Conservation (phyloP, 1,139 yeast species). For the Sugiyamaella paludigena region DNA sequence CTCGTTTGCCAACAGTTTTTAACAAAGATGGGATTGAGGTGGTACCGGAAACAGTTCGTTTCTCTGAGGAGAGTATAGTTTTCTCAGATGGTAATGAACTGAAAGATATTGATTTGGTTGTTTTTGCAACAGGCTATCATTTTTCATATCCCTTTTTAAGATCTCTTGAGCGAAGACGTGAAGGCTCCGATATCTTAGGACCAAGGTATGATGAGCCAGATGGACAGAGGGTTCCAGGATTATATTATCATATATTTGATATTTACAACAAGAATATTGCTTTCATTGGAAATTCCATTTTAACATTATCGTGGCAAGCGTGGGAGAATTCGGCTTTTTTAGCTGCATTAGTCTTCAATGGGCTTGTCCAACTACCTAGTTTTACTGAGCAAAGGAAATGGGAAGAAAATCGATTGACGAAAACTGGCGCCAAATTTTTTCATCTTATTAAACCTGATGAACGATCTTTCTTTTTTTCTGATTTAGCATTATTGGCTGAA, state of each 20-base stretch:
- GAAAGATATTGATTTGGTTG: not conserved
- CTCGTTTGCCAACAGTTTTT: conserved; percentile 4
- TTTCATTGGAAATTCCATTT: not conserved
- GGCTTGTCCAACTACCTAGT: not conserved
- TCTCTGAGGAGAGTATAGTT: not conserved
- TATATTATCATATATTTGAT: conserved; percentile 2
- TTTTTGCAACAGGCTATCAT: conserved; percentile 4
- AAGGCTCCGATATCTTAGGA: not conserved
- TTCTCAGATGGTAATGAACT: conserved; percentile 1
- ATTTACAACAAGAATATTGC: not conserved
- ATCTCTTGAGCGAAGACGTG: conserved; percentile 1
- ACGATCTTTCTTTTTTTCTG: not conserved
- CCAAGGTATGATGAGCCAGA: not conserved
- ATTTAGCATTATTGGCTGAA: conserved; percentile 6
- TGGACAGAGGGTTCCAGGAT: conserved; percentile 5
- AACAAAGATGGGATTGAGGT: not conserved
- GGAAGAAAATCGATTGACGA: not conserved
- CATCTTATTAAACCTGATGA: conserved; percentile 4
- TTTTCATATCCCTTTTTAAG: not conserved
- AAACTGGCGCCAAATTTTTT: conserved; percentile 1
- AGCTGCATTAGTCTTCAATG: not conserved
- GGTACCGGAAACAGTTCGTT: not conserved
- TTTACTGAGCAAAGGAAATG: not conserved
- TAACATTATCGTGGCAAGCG: not conserved
- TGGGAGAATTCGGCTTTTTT: conserved; percentile 1